phyloP scores from a whole-genome alignment of 345 rosid genomes.

The Dipteronia sinensis region DNA sequence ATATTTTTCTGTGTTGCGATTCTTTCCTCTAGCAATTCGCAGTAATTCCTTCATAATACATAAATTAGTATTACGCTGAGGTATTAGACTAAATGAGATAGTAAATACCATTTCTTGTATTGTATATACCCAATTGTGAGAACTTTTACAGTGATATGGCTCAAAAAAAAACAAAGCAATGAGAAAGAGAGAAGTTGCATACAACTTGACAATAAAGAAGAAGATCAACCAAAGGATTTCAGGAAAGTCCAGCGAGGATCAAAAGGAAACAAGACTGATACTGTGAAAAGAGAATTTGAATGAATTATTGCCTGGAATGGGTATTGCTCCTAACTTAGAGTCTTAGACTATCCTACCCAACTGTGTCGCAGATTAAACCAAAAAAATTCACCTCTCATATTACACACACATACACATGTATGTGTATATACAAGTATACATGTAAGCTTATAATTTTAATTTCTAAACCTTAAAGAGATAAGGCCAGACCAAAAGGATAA shows the following conservation, averaged over 20 bases:
- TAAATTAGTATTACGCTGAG: neutral
- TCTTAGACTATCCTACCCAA: neutral
- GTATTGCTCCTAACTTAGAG: neutral
- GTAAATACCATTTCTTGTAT: neutral
- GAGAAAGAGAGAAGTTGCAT: neutral
- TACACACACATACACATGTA: neutral
- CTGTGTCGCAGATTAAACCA: neutral
- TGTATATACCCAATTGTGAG: neutral
- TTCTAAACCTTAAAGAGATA: no score
- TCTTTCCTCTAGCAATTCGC: neutral
- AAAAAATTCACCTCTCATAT: neutral
- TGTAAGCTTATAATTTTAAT: neutral
- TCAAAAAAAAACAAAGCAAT: neutral
- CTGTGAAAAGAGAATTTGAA: neutral
- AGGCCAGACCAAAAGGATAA: neutral
- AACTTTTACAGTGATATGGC: neutral
- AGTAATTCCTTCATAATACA: slow-evolving; percentile 5
- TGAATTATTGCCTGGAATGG: neutral
- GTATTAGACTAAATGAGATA: neutral
- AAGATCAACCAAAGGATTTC: neutral
- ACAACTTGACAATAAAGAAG: neutral
- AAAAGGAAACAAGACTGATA: neutral
- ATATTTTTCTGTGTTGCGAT: neutral
- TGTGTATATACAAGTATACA: neutral
- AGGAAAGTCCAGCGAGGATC: neutral